Evolutionary conservation across 208 protist species (phyloP), one percentile per base, ranked within the genome.

Genomic region (Crithidia fasciculata): DNA sequence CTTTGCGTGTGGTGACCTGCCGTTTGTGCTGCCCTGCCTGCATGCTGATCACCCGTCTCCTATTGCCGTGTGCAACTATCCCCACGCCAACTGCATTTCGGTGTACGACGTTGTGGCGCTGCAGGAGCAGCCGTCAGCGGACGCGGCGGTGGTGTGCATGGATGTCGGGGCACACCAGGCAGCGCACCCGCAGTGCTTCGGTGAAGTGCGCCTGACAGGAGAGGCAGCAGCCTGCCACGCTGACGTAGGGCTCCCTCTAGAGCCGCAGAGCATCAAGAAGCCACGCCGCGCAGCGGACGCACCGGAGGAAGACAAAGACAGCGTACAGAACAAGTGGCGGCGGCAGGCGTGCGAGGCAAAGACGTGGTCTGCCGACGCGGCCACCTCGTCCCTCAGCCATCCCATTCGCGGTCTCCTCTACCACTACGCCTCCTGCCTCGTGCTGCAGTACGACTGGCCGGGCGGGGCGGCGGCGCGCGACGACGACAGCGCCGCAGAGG

Each of bases 61-160:
- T 0, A 71, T 95, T 15, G 80, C 88, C 28, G 76, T 95, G 18
- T 90, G 84, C 76, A 86, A 93, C 77, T 81, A 83, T 40, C 88
- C 91, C 13, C 63, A 54, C 10, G 66, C 78, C 4, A 87, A 91
- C 69, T 71, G 78, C 16, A 85, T 92, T 5, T 83, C 78, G 4
- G 68, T 95, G 39, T 93, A 90, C 55, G 76, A 87, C 63, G 69
- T 87, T 15, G 68, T 76, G 8, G 50, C 60, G 3, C 59, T 90
- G 55, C 70, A 85, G 18, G 50, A 66, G 47, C 2, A 13, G 36
- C 55, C 56, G 19, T 55, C 68, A 49, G 45, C 61, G 4, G 56
- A 57, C 8, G 74, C 60, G 13, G 60, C 60, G 8, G 60, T 59
- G 2, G 40, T 78, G 66, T 40, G 68, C 18, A 13, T 78, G 4